Conservation (phyloP, 2,329 filamentous ascomycete species). For the Bipolaris zeicola region DNA sequence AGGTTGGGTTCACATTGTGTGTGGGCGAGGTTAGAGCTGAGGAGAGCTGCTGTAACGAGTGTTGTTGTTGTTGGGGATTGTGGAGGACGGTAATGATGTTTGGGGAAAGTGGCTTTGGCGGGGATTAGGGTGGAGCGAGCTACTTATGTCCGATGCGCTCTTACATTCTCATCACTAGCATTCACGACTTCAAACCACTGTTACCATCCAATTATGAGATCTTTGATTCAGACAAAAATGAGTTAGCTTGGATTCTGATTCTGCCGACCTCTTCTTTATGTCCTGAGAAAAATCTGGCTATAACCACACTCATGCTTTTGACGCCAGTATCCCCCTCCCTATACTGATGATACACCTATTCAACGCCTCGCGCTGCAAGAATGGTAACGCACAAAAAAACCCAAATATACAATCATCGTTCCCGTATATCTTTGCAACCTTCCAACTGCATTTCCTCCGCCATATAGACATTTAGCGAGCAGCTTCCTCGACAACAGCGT, state of each 20-base stretch:
- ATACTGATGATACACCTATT: slow-evolving; percentile 31
- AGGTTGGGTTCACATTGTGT: slow-evolving; percentile 6
- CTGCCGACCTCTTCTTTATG: slow-evolving; percentile 9
- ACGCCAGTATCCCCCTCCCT: slow-evolving; percentile 19
- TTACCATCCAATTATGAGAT: slow-evolving; percentile 10
- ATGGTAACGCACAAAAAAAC: slow-evolving; percentile 21
- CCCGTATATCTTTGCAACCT: slow-evolving; percentile 7
- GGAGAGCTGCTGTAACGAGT: neutral
- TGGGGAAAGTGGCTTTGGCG: slow-evolving; percentile 1
- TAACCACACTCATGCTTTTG: slow-evolving; percentile 25
- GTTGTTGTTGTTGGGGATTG: neutral
- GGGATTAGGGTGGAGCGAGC: slow-evolving; percentile 4
- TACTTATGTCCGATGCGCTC: neutral
- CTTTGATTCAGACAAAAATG: slow-evolving; percentile 17
- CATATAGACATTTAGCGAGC: slow-evolving; percentile 26
- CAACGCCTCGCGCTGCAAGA: slow-evolving; percentile 40
- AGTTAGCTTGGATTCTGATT: slow-evolving; percentile 4
- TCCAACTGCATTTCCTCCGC: neutral
- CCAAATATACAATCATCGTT: slow-evolving; percentile 19
- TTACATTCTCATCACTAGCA: neutral
- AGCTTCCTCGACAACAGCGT: slow-evolving; percentile 37
- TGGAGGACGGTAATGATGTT: neutral
- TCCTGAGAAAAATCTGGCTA: slow-evolving; percentile 19
- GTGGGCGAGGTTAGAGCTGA: neutral
- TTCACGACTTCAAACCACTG: neutral